Evolutionary conservation across 106 monocot genomes (phyloP), one percentile per base, ranked within the genome.

Genomic region (Alisma plantagoaquatica): DNA sequence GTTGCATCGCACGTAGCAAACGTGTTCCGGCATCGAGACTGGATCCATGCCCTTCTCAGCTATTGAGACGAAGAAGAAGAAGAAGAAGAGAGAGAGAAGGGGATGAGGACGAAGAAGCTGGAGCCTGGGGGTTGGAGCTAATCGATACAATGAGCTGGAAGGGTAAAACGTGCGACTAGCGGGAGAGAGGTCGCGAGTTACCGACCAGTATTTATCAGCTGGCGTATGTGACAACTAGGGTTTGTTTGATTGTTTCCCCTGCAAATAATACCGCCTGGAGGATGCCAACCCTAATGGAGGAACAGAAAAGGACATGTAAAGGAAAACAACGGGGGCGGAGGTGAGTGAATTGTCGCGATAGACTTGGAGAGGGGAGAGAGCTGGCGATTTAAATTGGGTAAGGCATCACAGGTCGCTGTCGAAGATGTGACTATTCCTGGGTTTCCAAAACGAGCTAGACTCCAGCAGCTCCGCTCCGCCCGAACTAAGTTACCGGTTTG

Each of bases 1-100:
- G 65, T 81, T 77, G 81, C 87, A 87, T 33, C 70, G 67, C 27
- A 77, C 77, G 31, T 71, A 87, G 68, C 86, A 74, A 15, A 81
- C 46, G 19, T 81, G 74, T 65, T 87, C 86, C 3, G 74, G n/a
- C n/a, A n/a, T 29, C 2, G 77, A 53, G 4, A 73, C 32, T 10
- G 69, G 70, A 41, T 75, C 23, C 22, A 63, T 53, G 12, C 68
- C 66, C 55, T 86, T 77, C 80, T 77, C 80, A 10, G 16, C 15
- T 20, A 17, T 16, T 18, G 26, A 26, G 16, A 45, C 38, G 44
- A 29, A 62, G 56, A 56, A 45, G 51, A 23, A 61, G 50, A 51
- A 49, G 53, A 43, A 18, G 29, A 48, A 32, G 43, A 23, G 30
- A 25, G 42, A 48, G 18, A 19, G 29, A n/a, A n/a, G 11, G 15